phyloP scores from a whole-genome alignment of 352 stramenopile genomes.

The Globisporangium ultimum region DNA sequence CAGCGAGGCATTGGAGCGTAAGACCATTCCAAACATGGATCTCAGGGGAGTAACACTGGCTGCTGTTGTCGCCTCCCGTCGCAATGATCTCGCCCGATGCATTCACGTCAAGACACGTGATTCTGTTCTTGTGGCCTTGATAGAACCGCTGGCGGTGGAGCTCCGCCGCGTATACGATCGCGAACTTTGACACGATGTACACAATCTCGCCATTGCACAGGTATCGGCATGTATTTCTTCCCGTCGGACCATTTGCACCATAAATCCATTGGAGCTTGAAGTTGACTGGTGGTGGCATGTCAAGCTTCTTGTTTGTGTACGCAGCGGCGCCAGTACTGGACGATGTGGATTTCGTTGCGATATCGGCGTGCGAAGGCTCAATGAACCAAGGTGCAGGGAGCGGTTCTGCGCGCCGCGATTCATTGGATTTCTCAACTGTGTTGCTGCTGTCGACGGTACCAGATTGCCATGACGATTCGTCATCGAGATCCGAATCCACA shows the following conservation, averaged over 20 bases:
- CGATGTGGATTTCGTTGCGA: constrained; percentile 3
- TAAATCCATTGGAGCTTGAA: constrained; percentile 78
- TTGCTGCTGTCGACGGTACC: background rate
- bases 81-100: constrained; percentile 57
- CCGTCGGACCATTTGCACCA: constrained; percentile 43
- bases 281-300: constrained; percentile 58
- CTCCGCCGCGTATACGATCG: constrained; percentile 60
- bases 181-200: constrained; percentile 75
- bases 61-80: constrained; percentile 42
- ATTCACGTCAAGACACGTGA: constrained; percentile 64
- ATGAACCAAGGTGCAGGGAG: constrained; percentile 44
- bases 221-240: constrained; percentile 47
- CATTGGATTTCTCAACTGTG: background rate
- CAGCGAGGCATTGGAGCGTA: constrained; percentile 65
- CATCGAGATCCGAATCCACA: constrained; percentile 70
- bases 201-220: constrained; percentile 54
- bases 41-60: constrained; percentile 18
- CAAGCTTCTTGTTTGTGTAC: background rate
- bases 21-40: constrained; percentile 73
- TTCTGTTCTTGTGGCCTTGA: constrained; percentile 47
- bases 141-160: constrained; percentile 74
- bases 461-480: constrained; percentile 23
- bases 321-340: background rate
- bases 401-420: constrained; percentile 11
- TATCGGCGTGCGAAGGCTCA: constrained; percentile 23